These are phyloP conservation scores for Leucoagaricus sp. DNA, from an alignment of 1,284 basidiomycete species.

Conservation along the genomic window DNA sequence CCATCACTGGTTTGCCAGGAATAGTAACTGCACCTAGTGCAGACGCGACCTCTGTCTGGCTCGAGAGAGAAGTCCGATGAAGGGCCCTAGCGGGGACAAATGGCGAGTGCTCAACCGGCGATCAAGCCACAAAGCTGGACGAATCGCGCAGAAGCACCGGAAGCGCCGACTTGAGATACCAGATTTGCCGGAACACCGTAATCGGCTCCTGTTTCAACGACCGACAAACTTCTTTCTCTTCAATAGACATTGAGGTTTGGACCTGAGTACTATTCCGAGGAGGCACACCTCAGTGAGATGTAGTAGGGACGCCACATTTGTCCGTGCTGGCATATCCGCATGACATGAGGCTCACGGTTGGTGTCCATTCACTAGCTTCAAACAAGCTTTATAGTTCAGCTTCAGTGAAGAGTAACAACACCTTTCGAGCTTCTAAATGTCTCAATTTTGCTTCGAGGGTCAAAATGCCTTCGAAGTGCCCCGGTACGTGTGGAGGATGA, in stretches of 20 bases:
- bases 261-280: too few relatives aligned
- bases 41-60: neutral
- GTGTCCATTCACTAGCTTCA: neutral
- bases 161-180: neutral
- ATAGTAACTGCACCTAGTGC: too few relatives aligned
- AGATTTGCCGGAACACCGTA: too few relatives aligned
- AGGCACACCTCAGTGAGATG: too few relatives aligned
- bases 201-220: too few relatives aligned
- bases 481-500: neutral
- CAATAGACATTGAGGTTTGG: too few relatives aligned
- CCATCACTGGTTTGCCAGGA: too few relatives aligned
- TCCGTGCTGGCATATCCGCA: too few relatives aligned
- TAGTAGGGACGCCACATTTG: too few relatives aligned
- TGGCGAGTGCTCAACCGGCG: neutral
- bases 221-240: too few relatives aligned
- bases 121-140: neutral
- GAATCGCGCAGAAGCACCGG: neutral
- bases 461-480: neutral
- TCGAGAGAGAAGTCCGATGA: neutral
- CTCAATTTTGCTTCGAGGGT: neutral
- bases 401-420: neutral
- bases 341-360: neutral
- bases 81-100: slow-evolving; percentile 2
- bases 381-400: slow-evolving; percentile 1
- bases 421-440: neutral